These are phyloP conservation scores for Coemansia sp. DNA, from an alignment of 192 early-diverging fungal species.

Conservation along the genomic window DNA sequence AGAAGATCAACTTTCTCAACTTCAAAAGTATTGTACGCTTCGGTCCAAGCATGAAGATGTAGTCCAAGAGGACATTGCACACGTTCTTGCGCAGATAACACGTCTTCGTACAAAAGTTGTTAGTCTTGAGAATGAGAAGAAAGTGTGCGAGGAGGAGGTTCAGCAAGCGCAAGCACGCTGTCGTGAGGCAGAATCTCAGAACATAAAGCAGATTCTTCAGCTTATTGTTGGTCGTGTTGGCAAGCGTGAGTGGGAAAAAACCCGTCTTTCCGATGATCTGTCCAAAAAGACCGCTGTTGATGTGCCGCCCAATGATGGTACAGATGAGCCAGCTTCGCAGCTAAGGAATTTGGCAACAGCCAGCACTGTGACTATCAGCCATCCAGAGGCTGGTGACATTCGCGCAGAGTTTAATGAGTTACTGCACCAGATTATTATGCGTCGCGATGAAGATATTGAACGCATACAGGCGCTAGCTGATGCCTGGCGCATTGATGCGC, in stretches of 20 bases:
- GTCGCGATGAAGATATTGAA: slow-evolving; percentile 51
- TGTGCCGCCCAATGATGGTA: background rate
- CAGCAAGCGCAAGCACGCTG: slow-evolving; percentile 21
- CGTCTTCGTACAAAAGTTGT: slow-evolving; percentile 36
- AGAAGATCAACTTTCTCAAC: slow-evolving; percentile 22
- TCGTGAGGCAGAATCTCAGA: slow-evolving; percentile 28
- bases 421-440: slow-evolving; percentile 44
- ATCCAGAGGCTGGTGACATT: slow-evolving; percentile 51
- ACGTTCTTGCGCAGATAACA: slow-evolving; percentile 46
- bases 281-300: background rate
- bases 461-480: slow-evolving; percentile 45
- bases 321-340: background rate
- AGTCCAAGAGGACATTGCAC: slow-evolving; percentile 49
- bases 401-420: slow-evolving; percentile 53
- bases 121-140: slow-evolving; percentile 33
- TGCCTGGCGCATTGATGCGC: slow-evolving; percentile 43
- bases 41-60: slow-evolving; percentile 41
- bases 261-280: background rate
- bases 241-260: slow-evolving; percentile 28
- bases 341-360: slow-evolving; percentile 21
- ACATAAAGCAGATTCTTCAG: slow-evolving; percentile 33
- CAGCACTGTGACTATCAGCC: slow-evolving; percentile 33
- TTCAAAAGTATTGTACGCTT: slow-evolving; percentile 29
- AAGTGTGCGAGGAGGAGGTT: slow-evolving; percentile 26
- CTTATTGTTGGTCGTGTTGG: slow-evolving; percentile 48